phyloP scores from a whole-genome alignment of 805 yeast genomes.

The Maudiozyma pseudohumilis region DNA sequence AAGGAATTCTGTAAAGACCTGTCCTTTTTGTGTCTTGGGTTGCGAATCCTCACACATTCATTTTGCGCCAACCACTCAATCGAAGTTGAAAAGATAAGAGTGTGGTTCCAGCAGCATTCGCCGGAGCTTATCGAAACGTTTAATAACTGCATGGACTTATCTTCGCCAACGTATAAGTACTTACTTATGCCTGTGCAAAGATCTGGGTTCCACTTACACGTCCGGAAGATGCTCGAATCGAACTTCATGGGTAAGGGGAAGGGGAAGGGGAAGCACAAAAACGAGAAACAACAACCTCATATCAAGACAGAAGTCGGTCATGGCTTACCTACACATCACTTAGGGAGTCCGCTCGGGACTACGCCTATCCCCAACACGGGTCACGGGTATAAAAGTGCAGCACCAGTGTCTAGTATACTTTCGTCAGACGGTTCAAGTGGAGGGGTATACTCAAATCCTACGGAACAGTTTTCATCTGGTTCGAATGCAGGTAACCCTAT shows the following conservation, averaged over 20 bases:
- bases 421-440: neutral
- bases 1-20: conserved; percentile 11
- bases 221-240: conserved; percentile 5
- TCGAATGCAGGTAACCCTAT: too few species aligned
- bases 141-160: conserved; percentile 12
- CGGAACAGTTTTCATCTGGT: too few species aligned
- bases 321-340: neutral
- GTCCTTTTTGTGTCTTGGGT: conserved; percentile 13
- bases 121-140: conserved; percentile 32
- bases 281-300: neutral
- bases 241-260: neutral
- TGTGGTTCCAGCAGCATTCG: conserved; percentile 57
- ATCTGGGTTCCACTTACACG: conserved; percentile 21
- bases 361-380: neutral
- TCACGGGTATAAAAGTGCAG: neutral
- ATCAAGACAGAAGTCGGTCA: neutral
- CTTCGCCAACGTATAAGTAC: conserved; percentile 16
- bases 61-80: conserved; percentile 18
- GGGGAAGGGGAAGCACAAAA: neutral
- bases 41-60: conserved; percentile 11
- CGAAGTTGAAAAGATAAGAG: conserved; percentile 51
- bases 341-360: neutral
- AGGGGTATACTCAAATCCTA: too few species aligned
- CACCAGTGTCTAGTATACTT: neutral
- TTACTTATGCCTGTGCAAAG: conserved; percentile 19